Base-by-base conservation (phyloP, 768 basidiomycete genomes). In the Leccinellum luteum region DNA sequence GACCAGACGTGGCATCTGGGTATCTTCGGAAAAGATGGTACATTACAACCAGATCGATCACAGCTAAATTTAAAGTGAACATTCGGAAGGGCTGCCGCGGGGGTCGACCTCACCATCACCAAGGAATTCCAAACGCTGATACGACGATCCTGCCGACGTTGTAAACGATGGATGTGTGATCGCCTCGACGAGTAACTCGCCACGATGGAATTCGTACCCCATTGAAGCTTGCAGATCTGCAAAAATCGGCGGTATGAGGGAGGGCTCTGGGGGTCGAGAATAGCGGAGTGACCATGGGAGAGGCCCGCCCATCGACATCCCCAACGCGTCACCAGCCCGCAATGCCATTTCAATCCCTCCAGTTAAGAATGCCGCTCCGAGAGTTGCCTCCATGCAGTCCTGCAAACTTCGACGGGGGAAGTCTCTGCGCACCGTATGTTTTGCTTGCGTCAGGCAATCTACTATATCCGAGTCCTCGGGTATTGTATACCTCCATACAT, bases 121-220 rank as follows among this genome's bases (percentile, higher is more conserved):
- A 3, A 96, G 79, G 64, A 93, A 94, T 64, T 96, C 94, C 12
- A 94, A 75, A 14, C 94, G 82, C 60, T 96, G 89, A 70, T 95
- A 95, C 3, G 89, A 90, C 6, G 82, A 75, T 10, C 77, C 77
- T 13, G 78, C 79, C 1, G 74, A 73, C 4, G 73, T 68, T 10
- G 79, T 76, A 63, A 90, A 90, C 0, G 90, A 92, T 0, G 92
- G 89, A 67, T 96, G 94, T 0, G 90, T 92, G n/a, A 93, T 73
- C 9, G 92, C 92, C 72, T 93, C 86, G 8, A 89, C 65, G 3
- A 95, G 73, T 15, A 91, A 70, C 49, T 80, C 76, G n/a, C 81
- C 79, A 19, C 79, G 76, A 55, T 79, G 76, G 69, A 94, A 93
- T 23, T 74, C 72, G 63, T 95, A 94, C 1, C 89, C 87, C 44